These are phyloP conservation scores for Leptographium procerum DNA, from an alignment of 2,329 filamentous ascomycete species.

Conservation along the genomic window DNA sequence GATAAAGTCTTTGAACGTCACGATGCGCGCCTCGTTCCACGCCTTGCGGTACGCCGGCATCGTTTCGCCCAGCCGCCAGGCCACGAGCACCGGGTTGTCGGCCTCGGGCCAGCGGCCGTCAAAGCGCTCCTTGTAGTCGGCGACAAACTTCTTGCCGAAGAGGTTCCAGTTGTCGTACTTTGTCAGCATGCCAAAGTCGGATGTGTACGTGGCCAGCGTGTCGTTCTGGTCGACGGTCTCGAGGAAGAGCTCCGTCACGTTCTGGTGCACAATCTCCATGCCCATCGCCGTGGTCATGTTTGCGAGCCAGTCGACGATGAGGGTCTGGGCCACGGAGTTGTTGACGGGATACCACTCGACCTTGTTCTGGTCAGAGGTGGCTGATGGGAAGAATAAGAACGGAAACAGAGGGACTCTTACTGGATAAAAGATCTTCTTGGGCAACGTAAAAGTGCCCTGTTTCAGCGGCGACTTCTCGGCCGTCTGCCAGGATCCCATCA, in stretches of 20 bases:
- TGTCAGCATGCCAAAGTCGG: neutral
- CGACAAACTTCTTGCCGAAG: slow-evolving; percentile 2
- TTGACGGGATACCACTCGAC: slow-evolving; percentile 4
- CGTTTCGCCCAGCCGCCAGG: neutral
- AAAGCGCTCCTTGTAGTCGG: neutral
- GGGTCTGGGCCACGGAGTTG: neutral
- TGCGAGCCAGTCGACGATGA: slow-evolving; percentile 1
- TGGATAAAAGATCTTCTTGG: slow-evolving; percentile 5
- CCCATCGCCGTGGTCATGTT: slow-evolving; percentile 3
- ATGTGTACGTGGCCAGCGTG: slow-evolving; percentile 1
- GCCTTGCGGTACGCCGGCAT: neutral
- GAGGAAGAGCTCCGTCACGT: slow-evolving; percentile 2
- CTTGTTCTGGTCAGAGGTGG: neutral
- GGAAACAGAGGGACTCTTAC: neutral
- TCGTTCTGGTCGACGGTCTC: neutral
- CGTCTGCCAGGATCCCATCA: slow-evolving; percentile 3
- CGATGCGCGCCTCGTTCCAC: neutral
- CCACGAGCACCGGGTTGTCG: neutral
- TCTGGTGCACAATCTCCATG: slow-evolving; percentile 3
- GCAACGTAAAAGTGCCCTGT: neutral
- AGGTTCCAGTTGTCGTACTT: slow-evolving; percentile 5
- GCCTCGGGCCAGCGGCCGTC: slow-evolving; percentile 1
- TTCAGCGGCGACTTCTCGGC: slow-evolving; percentile 1
- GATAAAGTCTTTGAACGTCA: neutral
- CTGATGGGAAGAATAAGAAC: no score